Percentiles rank a stretch among this genome's conserved stretches.
phyloP scores from a whole-genome alignment of 2,329 filamentous ascomycete genomes.

The Penicillium sp. region DNA sequence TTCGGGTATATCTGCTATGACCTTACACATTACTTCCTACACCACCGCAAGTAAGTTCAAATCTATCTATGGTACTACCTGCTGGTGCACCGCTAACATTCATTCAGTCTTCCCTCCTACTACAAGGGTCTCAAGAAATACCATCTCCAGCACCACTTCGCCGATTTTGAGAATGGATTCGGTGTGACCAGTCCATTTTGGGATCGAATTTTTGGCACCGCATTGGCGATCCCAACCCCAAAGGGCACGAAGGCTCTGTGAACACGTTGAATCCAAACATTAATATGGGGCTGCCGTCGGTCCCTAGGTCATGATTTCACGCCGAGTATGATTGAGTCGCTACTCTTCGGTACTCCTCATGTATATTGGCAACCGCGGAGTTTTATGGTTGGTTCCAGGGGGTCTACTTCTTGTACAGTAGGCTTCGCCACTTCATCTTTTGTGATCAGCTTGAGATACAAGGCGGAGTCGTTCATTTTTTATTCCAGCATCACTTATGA shows the following conservation, averaged over 20 bases:
- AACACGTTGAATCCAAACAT: slow-evolving; percentile 1
- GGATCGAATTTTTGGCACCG: slow-evolving; percentile 89
- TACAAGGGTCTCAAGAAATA: slow-evolving; percentile 96
- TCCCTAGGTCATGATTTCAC: slow-evolving; percentile 19
- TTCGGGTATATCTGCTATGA: slow-evolving; percentile 98
- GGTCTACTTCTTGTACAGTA: slow-evolving; percentile 19
- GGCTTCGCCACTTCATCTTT: slow-evolving; percentile 2
- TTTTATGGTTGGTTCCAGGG: slow-evolving; percentile 16
- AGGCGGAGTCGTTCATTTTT: slow-evolving; percentile 6
- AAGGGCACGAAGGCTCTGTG: slow-evolving; percentile 40
- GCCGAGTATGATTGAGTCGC: slow-evolving; percentile 8
- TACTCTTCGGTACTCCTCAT: neutral
- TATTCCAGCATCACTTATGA: slow-evolving; percentile 22
- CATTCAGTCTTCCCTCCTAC: slow-evolving; percentile 69
- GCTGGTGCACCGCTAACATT: slow-evolving; percentile 14
- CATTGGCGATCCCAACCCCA: slow-evolving; percentile 56
- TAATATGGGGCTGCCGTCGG: neutral
- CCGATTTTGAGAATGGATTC: slow-evolving; percentile 96
- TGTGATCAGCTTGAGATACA: neutral
- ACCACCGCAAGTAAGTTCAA: slow-evolving; percentile 75
- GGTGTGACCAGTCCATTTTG: slow-evolving; percentile 96
- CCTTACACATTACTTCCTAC: slow-evolving; percentile 96
- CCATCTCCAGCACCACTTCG: slow-evolving; percentile 94
- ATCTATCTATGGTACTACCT: neutral
- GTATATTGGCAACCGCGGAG: slow-evolving; percentile 14